These are phyloP conservation scores for Gymnopilus junonius DNA, from an alignment of 768 basidiomycete genomes.

Conservation along the genomic window DNA sequence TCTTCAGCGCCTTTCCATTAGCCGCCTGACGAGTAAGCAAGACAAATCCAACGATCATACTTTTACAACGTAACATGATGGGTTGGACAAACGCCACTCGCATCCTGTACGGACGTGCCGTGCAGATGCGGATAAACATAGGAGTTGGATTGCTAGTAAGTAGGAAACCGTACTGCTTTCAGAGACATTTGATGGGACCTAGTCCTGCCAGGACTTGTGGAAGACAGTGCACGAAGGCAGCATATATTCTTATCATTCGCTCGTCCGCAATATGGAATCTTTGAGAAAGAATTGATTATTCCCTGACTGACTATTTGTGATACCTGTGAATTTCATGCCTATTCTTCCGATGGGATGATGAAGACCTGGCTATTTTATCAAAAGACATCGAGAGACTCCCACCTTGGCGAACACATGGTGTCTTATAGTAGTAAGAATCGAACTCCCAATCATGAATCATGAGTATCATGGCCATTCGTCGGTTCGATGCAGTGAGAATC, in stretches of 20 bases:
- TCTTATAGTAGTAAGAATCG: no score
- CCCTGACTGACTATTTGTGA: no score
- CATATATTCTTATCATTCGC: neutral
- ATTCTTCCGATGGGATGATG: neutral
- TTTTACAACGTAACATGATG: neutral
- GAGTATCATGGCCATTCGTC: neutral
- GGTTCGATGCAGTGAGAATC: neutral
- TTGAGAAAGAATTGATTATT: slow-evolving; percentile 11
- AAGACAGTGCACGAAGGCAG: neutral
- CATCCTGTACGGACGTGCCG: no score
- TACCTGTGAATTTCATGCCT: no score
- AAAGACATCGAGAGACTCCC: neutral
- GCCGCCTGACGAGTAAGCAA: neutral
- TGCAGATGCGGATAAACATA: no score
- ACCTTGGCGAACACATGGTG: slow-evolving; percentile 1
- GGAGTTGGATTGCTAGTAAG: no score
- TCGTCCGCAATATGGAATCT: slow-evolving; percentile 1
- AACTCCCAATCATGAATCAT: neutral
- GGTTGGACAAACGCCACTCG: no score
- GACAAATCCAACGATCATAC: neutral
- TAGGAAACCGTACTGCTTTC: neutral
- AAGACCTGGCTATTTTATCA: neutral
- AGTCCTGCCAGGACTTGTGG: neutral
- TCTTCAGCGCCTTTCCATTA: slow-evolving; percentile 29
- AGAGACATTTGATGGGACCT: neutral